Percentiles rank a stretch among this genome's conserved stretches.
phyloP scores from a whole-genome alignment of 495 filamentous ascomycete genomes.

The Aspergillus ellipticus region DNA sequence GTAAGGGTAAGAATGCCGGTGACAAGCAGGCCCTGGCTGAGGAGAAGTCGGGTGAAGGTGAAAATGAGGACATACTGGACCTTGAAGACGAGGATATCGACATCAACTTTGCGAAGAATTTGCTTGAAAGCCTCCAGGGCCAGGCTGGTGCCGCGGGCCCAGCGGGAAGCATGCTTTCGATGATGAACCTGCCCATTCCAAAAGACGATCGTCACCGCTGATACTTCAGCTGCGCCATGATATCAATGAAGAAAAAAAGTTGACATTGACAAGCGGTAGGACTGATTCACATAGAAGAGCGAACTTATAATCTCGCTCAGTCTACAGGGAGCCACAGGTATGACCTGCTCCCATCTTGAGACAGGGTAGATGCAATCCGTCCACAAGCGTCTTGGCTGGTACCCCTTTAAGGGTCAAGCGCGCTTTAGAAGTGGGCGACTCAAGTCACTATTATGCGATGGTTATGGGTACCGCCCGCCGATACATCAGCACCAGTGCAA shows the following conservation, averaged over 20 bases:
- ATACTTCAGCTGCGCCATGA: neutral
- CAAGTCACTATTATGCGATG: too few species aligned
- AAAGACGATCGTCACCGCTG: conserved; percentile 57
- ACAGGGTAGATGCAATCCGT: too few species aligned
- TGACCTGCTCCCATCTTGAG: too few species aligned
- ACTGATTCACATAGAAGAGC: neutral
- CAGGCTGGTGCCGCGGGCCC: conserved; percentile 83
- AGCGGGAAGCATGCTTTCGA: conserved; percentile 75
- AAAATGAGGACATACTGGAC: conserved; percentile 24
- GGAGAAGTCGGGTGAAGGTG: conserved; percentile 8
- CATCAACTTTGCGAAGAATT: conserved; percentile 82
- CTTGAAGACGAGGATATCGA: conserved; percentile 67
- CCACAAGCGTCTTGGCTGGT: too few species aligned
- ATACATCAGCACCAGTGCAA: too few species aligned
- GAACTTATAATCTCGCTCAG: neutral
- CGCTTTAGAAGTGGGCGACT: too few species aligned
- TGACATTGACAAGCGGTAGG: neutral
- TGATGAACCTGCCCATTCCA: conserved; percentile 79
- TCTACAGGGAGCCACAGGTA: too few species aligned
- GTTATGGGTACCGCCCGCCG: too few species aligned
- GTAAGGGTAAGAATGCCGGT: conserved; percentile 9
- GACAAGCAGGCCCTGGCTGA: conserved; percentile 21
- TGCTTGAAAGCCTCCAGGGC: conserved; percentile 87
- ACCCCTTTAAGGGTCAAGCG: too few species aligned
- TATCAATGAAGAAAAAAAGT: neutral